These are phyloP conservation scores for Phytophthora brassicae DNA, from an alignment of 352 stramenopile genomes.

Conservation along the genomic window DNA sequence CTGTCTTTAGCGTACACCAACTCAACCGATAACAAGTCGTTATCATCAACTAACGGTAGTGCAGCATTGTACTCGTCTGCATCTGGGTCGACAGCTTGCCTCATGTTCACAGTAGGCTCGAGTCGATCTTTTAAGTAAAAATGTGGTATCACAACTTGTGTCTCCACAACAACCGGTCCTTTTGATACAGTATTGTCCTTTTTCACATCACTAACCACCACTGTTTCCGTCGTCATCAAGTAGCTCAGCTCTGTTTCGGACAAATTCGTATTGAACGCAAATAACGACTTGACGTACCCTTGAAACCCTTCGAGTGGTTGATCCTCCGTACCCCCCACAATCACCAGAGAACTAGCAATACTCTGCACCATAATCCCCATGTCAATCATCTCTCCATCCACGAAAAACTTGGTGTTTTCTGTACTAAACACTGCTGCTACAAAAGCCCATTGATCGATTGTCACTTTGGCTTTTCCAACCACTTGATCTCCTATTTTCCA, in stretches of 20 bases:
- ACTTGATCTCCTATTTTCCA: slow-evolving; percentile 35
- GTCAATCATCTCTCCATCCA: slow-evolving; percentile 29
- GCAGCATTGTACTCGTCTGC: slow-evolving; percentile 37
- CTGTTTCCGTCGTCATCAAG: slow-evolving; percentile 33
- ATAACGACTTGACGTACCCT: slow-evolving; percentile 42
- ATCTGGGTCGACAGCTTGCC: slow-evolving; percentile 31
- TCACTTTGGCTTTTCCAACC: slow-evolving; percentile 1
- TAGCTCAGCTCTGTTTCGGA: slow-evolving; percentile 40
- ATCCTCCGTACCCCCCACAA: slow-evolving; percentile 7
- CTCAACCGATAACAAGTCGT: slow-evolving; percentile 17
- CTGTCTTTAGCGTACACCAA: slow-evolving; percentile 14
- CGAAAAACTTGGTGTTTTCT: slow-evolving; percentile 13
- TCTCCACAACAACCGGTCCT: background rate
- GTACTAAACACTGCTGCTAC: slow-evolving; percentile 43
- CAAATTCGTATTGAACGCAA: slow-evolving; percentile 46
- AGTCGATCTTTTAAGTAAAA: slow-evolving; percentile 28
- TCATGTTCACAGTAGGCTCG: slow-evolving; percentile 19
- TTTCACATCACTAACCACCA: background rate
- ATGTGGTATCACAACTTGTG: slow-evolving; percentile 18
- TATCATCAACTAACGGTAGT: slow-evolving; percentile 16
- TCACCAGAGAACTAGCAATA: slow-evolving; percentile 26
- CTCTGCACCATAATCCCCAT: slow-evolving; percentile 20
- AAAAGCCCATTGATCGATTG: slow-evolving; percentile 42
- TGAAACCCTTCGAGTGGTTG: slow-evolving; percentile 32
- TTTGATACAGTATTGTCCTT: background rate